Conservation (phyloP, 1,284 basidiomycete species). For the Cerrena zonata region DNA sequence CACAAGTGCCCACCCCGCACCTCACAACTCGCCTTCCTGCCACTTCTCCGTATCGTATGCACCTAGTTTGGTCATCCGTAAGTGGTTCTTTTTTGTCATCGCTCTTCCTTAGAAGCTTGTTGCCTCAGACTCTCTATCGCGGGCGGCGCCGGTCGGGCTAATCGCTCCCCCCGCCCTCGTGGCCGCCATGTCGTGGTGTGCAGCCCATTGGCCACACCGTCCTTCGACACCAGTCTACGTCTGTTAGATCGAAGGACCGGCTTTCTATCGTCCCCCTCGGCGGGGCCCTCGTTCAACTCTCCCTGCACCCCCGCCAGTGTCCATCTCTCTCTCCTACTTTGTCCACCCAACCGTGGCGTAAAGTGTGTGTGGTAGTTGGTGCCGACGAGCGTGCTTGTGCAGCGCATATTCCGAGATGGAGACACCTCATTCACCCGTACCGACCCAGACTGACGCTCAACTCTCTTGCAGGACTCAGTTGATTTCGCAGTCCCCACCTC, state of each 20-base stretch:
- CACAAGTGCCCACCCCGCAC: not conserved
- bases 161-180: not conserved
- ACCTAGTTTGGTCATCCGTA: not conserved
- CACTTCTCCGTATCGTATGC: conserved; percentile 1
- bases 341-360: not conserved
- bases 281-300: conserved; percentile 40
- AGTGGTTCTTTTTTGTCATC: not conserved
- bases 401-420: conserved; percentile 10
- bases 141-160: not conserved
- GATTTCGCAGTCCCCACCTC: conserved; percentile 34
- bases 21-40: not conserved
- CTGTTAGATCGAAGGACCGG: not conserved
- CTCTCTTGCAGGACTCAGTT: conserved; percentile 37
- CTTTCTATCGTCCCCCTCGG: conserved; percentile 22
- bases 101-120: not conserved
- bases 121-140: not conserved
- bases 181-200: not conserved
- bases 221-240: not conserved
- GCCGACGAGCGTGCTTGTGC: conserved; percentile 6
- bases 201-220: not conserved
- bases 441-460: conserved; percentile 20
- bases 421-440: conserved; percentile 3
- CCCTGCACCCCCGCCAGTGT: conserved; percentile 25
- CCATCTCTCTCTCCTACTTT: not conserved
- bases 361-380: not conserved